phyloP scores from a whole-genome alignment of 2,329 filamentous ascomycete genomes.

The Sclerotinia sclerotiorum region DNA sequence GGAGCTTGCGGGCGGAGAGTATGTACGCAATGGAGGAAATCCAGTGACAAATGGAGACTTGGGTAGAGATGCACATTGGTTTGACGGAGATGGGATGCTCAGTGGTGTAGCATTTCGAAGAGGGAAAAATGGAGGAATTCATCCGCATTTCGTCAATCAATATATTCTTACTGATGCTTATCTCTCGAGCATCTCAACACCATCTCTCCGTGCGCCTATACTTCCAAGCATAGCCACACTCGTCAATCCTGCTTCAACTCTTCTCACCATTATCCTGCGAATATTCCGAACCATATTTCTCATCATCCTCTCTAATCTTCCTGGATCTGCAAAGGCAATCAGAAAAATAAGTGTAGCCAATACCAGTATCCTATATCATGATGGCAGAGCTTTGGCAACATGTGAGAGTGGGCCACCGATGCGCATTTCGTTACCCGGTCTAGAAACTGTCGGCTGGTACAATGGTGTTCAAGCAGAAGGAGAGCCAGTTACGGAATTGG shows the following conservation, averaged over 20 bases:
- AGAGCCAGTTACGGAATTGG: slow-evolving; percentile 38
- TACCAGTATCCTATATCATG: slow-evolving; percentile 65
- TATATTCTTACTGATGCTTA: slow-evolving; percentile 68
- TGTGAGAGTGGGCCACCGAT: slow-evolving; percentile 72
- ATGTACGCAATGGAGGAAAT: slow-evolving; percentile 71
- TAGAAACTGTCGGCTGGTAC: slow-evolving; percentile 72
- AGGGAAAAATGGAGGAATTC: slow-evolving; percentile 44
- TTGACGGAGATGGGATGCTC: slow-evolving; percentile 75
- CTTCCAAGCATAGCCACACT: slow-evolving; percentile 67
- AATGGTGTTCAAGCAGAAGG: slow-evolving; percentile 59
- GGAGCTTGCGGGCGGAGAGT: slow-evolving; percentile 68
- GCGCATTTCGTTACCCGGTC: slow-evolving; percentile 59
- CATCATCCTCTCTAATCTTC: slow-evolving; percentile 57
- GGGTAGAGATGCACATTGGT: slow-evolving; percentile 67
- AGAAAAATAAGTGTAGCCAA: slow-evolving; percentile 72
- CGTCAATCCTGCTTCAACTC: slow-evolving; percentile 56
- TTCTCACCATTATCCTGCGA: slow-evolving; percentile 49
- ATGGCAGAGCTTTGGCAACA: slow-evolving; percentile 66
- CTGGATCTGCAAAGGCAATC: slow-evolving; percentile 56
- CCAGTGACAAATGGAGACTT: slow-evolving; percentile 61
- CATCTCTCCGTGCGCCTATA: slow-evolving; percentile 54
- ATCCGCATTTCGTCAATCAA: slow-evolving; percentile 67
- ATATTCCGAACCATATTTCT: slow-evolving; percentile 59
- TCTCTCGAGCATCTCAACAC: slow-evolving; percentile 52
- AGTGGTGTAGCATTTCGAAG: slow-evolving; percentile 62